A percentile compares a stretch with the other conserved stretches of the same genome.
These are phyloP conservation scores for Thermothielavioides terrestris DNA, from an alignment of 495 filamentous ascomycete genomes.

Conservation along the genomic window DNA sequence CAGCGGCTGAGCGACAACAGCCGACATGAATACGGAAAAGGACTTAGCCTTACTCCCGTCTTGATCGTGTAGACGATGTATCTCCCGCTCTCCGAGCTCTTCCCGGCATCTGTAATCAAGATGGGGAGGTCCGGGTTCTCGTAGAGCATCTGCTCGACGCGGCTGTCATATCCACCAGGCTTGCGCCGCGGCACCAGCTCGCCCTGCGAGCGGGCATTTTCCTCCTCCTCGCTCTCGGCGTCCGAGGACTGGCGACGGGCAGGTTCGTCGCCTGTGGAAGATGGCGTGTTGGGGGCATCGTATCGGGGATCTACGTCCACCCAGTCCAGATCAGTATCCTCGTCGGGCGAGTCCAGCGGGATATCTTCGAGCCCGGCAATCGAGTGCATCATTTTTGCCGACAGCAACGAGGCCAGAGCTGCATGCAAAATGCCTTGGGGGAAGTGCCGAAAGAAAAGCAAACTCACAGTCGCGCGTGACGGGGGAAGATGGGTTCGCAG, in stretches of 20 bases:
- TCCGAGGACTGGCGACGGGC: conserved; percentile 23
- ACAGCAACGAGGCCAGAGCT: too few species aligned
- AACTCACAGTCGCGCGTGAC: conserved; percentile 42
- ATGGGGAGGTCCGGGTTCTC: conserved; percentile 87
- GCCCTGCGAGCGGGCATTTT: conserved; percentile 47
- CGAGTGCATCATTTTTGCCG: conserved; percentile 28
- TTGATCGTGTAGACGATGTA: conserved; percentile 96
- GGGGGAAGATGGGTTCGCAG: conserved; percentile 57
- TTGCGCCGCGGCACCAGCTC: conserved; percentile 51
- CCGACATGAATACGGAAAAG: background rate
- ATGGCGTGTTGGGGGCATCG: conserved; percentile 37
- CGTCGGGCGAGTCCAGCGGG: conserved; percentile 7
- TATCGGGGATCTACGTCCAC: conserved; percentile 35
- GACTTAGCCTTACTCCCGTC: conserved; percentile 62
- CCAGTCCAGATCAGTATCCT: conserved; percentile 38
- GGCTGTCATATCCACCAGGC: conserved; percentile 82
- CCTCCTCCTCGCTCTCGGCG: conserved; percentile 38
- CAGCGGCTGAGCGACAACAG: background rate
- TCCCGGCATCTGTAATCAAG: conserved; percentile 85
- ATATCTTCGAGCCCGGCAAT: conserved; percentile 25
- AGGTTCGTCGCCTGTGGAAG: conserved; percentile 36
- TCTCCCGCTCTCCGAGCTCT: conserved; percentile 78
- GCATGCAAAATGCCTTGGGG: background rate
- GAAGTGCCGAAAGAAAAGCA: background rate
- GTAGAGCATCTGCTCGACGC: conserved; percentile 92